A percentile compares a stretch with the other conserved stretches of the same genome.
Evolutionary conservation across 2,329 filamentous ascomycete species (phyloP).

Genomic region (Fusarium caatingaense): DNA sequence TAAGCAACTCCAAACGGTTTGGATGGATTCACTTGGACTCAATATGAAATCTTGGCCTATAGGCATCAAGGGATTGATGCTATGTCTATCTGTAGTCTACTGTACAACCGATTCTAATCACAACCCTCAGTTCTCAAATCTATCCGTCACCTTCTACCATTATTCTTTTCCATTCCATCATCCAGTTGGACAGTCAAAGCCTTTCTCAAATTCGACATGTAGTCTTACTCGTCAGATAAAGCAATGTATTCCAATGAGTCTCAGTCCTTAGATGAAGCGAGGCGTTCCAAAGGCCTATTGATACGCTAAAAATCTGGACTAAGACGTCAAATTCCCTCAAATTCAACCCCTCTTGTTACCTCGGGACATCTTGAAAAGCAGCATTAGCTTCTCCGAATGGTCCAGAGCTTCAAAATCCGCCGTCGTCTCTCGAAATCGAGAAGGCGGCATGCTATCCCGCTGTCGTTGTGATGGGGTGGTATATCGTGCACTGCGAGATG

Average conservation of each 20-base stretch:
- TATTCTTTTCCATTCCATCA: background rate
- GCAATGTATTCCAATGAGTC: background rate
- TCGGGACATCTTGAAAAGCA: background rate
- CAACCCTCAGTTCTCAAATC: background rate
- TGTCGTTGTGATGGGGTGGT: accelerated
- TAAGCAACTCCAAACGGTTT: background rate
- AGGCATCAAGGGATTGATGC: background rate
- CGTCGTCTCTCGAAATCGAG: background rate
- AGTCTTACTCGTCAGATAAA: background rate
- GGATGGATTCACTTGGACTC: background rate
- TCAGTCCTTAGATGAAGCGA: background rate
- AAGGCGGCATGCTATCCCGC: background rate
- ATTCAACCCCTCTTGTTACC: background rate
- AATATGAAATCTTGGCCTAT: background rate
- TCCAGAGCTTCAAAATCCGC: constrained; percentile 3
- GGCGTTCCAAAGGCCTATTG: background rate
- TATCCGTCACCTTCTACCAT: background rate
- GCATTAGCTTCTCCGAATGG: background rate
- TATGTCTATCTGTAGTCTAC: background rate
- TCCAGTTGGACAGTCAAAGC: background rate
- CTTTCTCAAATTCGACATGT: background rate
- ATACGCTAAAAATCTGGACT: too few species aligned
- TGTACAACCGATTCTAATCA: background rate
- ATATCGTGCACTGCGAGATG: background rate
- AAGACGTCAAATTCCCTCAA: background rate